Conservation (phyloP, 106 monocot species). For the Phalaenopsis aphrodite region DNA sequence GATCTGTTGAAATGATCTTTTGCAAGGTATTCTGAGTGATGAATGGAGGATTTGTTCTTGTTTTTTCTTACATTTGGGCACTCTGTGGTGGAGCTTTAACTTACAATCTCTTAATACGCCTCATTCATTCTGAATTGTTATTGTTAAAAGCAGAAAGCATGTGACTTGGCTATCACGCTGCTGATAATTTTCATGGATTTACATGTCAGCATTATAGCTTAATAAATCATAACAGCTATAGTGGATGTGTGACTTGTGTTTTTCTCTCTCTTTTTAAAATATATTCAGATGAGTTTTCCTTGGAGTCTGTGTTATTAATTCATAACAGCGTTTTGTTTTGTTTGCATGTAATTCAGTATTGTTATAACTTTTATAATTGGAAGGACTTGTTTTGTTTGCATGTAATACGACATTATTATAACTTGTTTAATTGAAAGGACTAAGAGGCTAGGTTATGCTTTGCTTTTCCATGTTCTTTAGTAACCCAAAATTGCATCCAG, state of each 20-base stretch:
- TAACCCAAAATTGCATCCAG: not conserved
- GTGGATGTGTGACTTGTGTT: no score
- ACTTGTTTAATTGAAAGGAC: no score
- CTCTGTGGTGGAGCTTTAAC: not conserved
- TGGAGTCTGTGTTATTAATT: no score
- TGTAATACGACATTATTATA: not conserved
- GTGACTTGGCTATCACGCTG: not conserved
- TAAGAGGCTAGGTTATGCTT: not conserved
- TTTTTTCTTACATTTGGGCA: not conserved
- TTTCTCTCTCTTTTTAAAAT: no score
- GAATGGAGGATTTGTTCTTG: not conserved
- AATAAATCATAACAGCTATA: no score
- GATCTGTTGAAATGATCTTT: slow-evolving; percentile 2
- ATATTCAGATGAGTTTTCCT: no score
- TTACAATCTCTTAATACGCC: not conserved
- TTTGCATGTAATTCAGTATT: no score
- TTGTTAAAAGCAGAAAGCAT: not conserved
- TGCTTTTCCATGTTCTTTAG: not conserved
- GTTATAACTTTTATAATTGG: not conserved
- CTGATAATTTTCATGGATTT: not conserved
- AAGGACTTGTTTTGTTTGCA: not conserved
- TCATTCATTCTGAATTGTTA: not conserved
- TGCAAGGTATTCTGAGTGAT: not conserved
- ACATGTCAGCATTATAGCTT: no score
- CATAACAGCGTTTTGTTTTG: no score